Percentiles rank a stretch among this genome's conserved stretches.
These are phyloP conservation scores for Coniferiporia sulphurascens DNA, from an alignment of 1,284 basidiomycete species.

Conservation along the genomic window DNA sequence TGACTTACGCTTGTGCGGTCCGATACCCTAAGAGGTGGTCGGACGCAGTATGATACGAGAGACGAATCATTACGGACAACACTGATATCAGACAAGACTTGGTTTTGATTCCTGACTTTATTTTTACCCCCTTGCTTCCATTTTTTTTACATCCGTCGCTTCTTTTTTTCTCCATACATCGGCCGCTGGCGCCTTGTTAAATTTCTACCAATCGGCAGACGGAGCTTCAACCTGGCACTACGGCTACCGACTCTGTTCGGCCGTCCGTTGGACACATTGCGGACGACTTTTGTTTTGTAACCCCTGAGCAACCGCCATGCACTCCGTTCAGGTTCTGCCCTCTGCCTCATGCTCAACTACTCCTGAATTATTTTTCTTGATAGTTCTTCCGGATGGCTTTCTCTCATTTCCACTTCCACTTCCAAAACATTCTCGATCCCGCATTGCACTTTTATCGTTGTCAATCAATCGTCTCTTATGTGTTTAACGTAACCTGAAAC, in stretches of 20 bases:
- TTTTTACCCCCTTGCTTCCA: constrained; percentile 20
- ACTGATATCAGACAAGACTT: constrained; percentile 13
- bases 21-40: neutral
- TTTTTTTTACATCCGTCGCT: neutral
- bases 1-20: constrained; percentile 8
- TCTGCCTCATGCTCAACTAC: constrained; percentile 7
- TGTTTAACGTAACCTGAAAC: constrained; percentile 18
- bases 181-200: neutral
- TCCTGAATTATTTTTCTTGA: constrained; percentile 17
- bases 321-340: neutral
- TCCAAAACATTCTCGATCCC: constrained; percentile 7
- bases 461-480: constrained; percentile 18
- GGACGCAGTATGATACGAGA: constrained; percentile 3
- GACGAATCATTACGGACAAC: constrained; percentile 15
- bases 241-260: neutral
- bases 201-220: neutral
- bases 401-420: constrained; percentile 1
- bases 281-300: no score
- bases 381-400: constrained; percentile 15
- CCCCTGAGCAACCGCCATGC: no score
- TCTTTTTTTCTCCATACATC: neutral
- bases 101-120: constrained; percentile 25
- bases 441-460: constrained; percentile 16
- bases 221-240: no score
- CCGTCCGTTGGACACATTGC: neutral